Conservation (phyloP, 352 stramenopile species). For the Phytopythium litorale region DNA sequence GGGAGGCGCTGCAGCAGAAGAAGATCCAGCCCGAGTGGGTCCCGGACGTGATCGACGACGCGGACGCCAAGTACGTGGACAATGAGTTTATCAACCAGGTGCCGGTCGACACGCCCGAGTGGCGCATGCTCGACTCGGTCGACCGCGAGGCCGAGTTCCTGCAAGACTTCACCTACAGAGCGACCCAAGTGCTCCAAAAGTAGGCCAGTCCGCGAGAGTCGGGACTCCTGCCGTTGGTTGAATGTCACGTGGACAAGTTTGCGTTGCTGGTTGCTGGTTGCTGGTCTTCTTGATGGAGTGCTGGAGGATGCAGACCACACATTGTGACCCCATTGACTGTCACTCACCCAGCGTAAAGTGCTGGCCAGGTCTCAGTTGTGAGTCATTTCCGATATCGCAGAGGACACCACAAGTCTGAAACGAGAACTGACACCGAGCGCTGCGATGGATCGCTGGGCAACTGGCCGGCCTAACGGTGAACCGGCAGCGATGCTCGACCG, state of each 20-base stretch:
- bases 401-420: no score
- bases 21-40: conserved; percentile 78
- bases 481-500: background rate
- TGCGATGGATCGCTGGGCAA: background rate
- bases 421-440: no score
- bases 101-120: conserved; percentile 84
- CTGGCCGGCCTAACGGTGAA: background rate
- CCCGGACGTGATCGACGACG: conserved; percentile 77
- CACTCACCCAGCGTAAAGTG: background rate
- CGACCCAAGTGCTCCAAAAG: conserved; percentile 73
- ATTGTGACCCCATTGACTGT: background rate
- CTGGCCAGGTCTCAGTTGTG: background rate
- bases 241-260: no score
- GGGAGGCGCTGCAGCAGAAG: conserved; percentile 80
- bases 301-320: background rate
- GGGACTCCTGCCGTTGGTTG: no score
- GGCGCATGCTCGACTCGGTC: conserved; percentile 87
- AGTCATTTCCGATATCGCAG: no score
- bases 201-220: conserved; percentile 11
- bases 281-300: no score
- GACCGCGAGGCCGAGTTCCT: conserved; percentile 83
- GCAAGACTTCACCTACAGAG: conserved; percentile 81
- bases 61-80: conserved; percentile 85
- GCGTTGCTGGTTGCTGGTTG: no score
- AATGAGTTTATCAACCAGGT: conserved; percentile 87